These are phyloP conservation scores for Didymosphaeria variabile DNA, from an alignment of 2,329 filamentous ascomycete genomes.

Conservation along the genomic window DNA sequence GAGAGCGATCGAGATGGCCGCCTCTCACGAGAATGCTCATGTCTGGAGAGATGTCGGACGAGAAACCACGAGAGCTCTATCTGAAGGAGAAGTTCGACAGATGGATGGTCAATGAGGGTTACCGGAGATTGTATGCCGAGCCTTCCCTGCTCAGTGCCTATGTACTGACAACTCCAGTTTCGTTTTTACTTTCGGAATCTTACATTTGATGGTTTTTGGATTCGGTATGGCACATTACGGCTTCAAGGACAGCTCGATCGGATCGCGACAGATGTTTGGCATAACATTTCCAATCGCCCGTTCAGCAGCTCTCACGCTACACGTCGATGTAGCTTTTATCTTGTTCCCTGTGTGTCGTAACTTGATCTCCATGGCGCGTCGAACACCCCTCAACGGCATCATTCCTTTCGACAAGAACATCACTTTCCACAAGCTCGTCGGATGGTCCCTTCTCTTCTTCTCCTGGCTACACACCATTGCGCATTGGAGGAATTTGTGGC, in stretches of 20 bases:
- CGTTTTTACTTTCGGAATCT: conserved; percentile 76
- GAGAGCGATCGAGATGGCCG: conserved; percentile 81
- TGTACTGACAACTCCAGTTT: conserved; percentile 64
- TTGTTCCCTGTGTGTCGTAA: conserved; percentile 85
- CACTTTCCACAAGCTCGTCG: conserved; percentile 84
- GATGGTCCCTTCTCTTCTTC: conserved; percentile 89
- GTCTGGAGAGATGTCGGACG: conserved; percentile 81
- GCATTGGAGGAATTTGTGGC: conserved; percentile 88
- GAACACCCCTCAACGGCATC: conserved; percentile 84
- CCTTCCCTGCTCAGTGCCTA: not conserved
- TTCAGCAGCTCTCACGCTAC: conserved; percentile 77
- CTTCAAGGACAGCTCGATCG: conserved; percentile 75
- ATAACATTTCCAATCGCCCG: conserved; percentile 80
- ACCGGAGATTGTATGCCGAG: conserved; percentile 75
- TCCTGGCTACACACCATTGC: conserved; percentile 87
- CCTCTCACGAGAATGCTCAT: conserved; percentile 83
- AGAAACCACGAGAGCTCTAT: conserved; percentile 73
- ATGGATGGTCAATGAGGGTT: conserved; percentile 92
- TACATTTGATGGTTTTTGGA: conserved; percentile 79
- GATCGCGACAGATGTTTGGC: conserved; percentile 73
- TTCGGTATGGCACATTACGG: conserved; percentile 84
- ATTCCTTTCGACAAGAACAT: conserved; percentile 92
- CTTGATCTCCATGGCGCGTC: conserved; percentile 80
- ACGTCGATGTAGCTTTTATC: conserved; percentile 82
- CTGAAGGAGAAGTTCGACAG: conserved; percentile 77